Percentiles rank a stretch among this genome's conserved stretches.
Evolutionary conservation across 2,329 filamentous ascomycete species (phyloP).

Genomic region (Orbilia quercus): DNA sequence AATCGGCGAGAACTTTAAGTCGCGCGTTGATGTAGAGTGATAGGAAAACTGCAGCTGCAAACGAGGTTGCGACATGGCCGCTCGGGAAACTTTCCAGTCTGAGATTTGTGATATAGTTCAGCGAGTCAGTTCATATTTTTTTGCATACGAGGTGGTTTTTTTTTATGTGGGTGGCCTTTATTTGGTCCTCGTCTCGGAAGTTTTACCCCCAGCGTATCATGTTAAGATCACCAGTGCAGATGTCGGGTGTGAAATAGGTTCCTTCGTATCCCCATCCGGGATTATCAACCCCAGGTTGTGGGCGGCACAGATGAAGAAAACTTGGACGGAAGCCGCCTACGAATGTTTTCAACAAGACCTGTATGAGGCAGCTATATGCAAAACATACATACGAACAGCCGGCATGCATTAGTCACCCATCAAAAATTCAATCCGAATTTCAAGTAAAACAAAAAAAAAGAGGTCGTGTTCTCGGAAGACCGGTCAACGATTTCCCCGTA

Average conservation of each 20-base stretch:
- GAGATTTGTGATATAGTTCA: constrained; percentile 13
- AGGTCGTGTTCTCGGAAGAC: too few species aligned
- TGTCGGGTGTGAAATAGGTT: constrained; percentile 29
- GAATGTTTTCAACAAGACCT: constrained; percentile 28
- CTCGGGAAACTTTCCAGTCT: constrained; percentile 45
- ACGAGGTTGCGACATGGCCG: constrained; percentile 38
- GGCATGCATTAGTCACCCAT: constrained; percentile 19
- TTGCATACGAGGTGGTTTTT: neutral
- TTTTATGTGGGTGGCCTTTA: too few species aligned
- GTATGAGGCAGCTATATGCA: constrained; percentile 27
- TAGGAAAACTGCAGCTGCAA: constrained; percentile 36
- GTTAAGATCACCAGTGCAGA: constrained; percentile 49
- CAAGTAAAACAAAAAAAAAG: too few species aligned
- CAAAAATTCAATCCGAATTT: too few species aligned
- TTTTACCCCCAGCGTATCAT: constrained; percentile 41
- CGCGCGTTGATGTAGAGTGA: constrained; percentile 34
- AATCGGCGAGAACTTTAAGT: constrained; percentile 39
- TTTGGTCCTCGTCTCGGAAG: constrained; percentile 28
- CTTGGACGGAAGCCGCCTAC: constrained; percentile 24
- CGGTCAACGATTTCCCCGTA: constrained; percentile 8
- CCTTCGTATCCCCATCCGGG: constrained; percentile 36
- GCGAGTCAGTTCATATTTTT: constrained; percentile 17
- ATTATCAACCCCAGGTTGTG: constrained; percentile 23
- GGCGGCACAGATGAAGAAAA: constrained; percentile 38
- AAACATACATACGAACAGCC: neutral